Conservation (phyloP, 1,284 basidiomycete species). For the Lentinus polychrous region DNA sequence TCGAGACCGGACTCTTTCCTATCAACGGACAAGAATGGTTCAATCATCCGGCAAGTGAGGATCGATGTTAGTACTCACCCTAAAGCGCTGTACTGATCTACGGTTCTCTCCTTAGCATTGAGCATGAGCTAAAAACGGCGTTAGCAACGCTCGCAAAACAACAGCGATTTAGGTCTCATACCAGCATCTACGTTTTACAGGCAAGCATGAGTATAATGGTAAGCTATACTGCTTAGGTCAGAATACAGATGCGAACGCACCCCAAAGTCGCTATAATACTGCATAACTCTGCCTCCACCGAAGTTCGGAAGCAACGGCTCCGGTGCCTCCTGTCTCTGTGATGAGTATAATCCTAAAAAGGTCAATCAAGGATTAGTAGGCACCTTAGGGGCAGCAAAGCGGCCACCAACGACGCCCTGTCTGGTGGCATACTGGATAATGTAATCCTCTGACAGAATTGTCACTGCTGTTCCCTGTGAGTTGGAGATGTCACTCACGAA, state of each 20-base stretch:
- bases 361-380: too few species aligned
- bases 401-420: neutral
- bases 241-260: slow-evolving; percentile 17
- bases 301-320: slow-evolving; percentile 30
- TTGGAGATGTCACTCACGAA: slow-evolving; percentile 14
- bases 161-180: neutral
- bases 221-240: neutral
- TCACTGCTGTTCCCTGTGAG: neutral
- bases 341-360: neutral
- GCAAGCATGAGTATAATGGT: neutral
- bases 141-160: too few species aligned
- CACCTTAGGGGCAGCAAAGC: neutral
- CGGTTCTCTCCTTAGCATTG: neutral
- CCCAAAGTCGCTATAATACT: slow-evolving; percentile 25
- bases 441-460: slow-evolving; percentile 14
- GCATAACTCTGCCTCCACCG: slow-evolving; percentile 23
- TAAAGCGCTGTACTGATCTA: neutral
- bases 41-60: neutral
- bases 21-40: neutral
- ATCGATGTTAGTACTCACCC: neutral
- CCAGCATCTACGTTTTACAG: neutral
- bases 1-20: neutral
- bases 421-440: slow-evolving; percentile 13
- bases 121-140: neutral
- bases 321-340: slow-evolving; percentile 19